phyloP scores from a whole-genome alignment of 352 stramenopile species.

The Globisporangium okanoganense region DNA sequence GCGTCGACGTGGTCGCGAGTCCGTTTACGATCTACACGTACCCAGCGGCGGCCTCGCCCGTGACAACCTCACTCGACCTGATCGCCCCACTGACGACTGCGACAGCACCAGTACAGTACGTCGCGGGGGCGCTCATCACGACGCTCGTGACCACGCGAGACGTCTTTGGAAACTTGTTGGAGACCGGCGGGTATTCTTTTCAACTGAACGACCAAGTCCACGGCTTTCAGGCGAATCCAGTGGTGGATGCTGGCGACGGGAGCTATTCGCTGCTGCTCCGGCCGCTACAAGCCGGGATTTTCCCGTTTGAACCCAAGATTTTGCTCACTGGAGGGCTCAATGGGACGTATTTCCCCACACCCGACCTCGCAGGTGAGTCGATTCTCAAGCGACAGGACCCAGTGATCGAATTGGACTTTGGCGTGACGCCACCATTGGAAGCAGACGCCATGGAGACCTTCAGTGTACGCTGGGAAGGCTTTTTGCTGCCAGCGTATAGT shows the following conservation, averaged over 20 bases:
- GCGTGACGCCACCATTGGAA: constrained; percentile 22
- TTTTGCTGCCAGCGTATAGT: constrained; percentile 38
- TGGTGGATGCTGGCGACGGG: constrained; percentile 32
- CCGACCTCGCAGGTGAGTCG: constrained; percentile 22
- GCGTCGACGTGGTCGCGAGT: constrained; percentile 31
- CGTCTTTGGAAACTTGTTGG: constrained; percentile 39
- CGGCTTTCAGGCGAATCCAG: constrained; percentile 18
- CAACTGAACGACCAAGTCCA: constrained; percentile 23
- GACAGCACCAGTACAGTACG: constrained; percentile 20
- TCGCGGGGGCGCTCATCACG: constrained; percentile 30
- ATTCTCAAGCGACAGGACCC: constrained; percentile 32
- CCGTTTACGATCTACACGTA: constrained; percentile 63
- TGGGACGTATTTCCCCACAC: constrained; percentile 38
- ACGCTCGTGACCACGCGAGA: constrained; percentile 44
- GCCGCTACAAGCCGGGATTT: constrained; percentile 17
- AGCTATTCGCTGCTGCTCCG: constrained; percentile 37
- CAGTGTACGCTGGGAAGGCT: constrained; percentile 56
- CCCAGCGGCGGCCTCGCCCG: constrained; percentile 31
- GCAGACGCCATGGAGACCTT: constrained; percentile 45
- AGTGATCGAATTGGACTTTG: constrained; percentile 48
- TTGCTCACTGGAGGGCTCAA: constrained; percentile 56
- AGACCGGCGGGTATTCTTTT: constrained; percentile 49
- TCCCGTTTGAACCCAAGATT: constrained; percentile 44
- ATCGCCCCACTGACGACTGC: constrained; percentile 23
- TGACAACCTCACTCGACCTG: constrained; percentile 52